Conservation (phyloP, 352 stramenopile species). For the Phytophthora capsici region DNA sequence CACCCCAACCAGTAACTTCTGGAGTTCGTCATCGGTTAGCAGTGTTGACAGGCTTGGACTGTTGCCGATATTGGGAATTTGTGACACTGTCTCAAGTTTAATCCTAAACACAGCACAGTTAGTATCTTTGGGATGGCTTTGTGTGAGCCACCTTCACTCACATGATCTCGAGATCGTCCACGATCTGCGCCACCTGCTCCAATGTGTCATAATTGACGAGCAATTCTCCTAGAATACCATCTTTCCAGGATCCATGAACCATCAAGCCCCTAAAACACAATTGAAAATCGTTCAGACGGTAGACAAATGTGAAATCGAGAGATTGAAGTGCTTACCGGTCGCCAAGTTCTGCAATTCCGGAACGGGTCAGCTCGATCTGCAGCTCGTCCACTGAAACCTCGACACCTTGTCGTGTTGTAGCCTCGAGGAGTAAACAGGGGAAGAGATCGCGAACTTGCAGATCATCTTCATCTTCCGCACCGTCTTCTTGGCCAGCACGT, state of each 20-base stretch:
- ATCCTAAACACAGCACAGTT: constrained; percentile 48
- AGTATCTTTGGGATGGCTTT: not conserved
- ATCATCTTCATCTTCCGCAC: constrained; percentile 31
- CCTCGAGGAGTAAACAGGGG: constrained; percentile 64
- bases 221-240: constrained; percentile 40
- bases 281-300: not conserved
- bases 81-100: constrained; percentile 72
- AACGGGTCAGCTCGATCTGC: constrained; percentile 56
- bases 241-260: constrained; percentile 53
- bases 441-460: constrained; percentile 37
- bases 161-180: constrained; percentile 79
- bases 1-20: constrained; percentile 63
- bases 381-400: constrained; percentile 66
- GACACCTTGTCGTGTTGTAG: constrained; percentile 66
- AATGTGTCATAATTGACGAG: constrained; percentile 43
- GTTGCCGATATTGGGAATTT: constrained; percentile 52
- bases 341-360: constrained; percentile 30
- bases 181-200: constrained; percentile 55
- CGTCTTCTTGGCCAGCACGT: constrained; percentile 10
- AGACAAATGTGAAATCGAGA: not conserved
- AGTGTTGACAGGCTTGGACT: constrained; percentile 71
- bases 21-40: constrained; percentile 66
- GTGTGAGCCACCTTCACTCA: constrained; percentile 24
- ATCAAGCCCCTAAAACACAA: constrained; percentile 53
- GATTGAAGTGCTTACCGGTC: constrained; percentile 47